A percentile compares a stretch with the other conserved stretches of the same genome.
These are phyloP conservation scores for Fraxinus excelsior DNA, from an alignment of 257 asterid species.

Conservation along the genomic window DNA sequence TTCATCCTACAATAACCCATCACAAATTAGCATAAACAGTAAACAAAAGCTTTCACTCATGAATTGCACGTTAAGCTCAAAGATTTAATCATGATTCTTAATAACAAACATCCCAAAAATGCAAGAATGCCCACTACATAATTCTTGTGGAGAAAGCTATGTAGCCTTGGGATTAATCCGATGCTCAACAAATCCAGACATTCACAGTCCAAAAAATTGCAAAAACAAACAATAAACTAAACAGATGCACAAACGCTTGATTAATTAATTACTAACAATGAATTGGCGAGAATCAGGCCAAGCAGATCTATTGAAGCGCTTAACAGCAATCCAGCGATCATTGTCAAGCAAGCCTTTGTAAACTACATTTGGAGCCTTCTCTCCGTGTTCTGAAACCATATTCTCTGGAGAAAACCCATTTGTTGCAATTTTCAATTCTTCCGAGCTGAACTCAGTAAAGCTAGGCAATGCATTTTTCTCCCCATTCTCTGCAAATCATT, in stretches of 20 bases:
- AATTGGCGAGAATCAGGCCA: slow-evolving; percentile 62
- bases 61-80: not conserved
- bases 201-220: not conserved
- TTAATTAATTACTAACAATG: slow-evolving; percentile 25
- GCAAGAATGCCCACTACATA: not conserved
- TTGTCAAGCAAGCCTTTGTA: slow-evolving; percentile 41
- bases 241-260: not conserved
- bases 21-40: not conserved
- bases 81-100: not conserved
- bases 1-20: slow-evolving; percentile 35
- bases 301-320: slow-evolving; percentile 45
- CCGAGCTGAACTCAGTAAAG: slow-evolving; percentile 41
- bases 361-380: slow-evolving; percentile 58
- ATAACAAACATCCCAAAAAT: not conserved
- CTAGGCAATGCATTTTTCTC: slow-evolving; percentile 38
- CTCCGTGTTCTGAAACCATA: slow-evolving; percentile 57
- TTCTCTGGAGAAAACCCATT: slow-evolving; percentile 44
- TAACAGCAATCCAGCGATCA: slow-evolving; percentile 45
- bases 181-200: not conserved
- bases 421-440: slow-evolving; percentile 43
- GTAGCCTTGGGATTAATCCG: not conserved
- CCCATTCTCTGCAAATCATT: slow-evolving; percentile 39
- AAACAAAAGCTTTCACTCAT: not conserved
- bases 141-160: not conserved
- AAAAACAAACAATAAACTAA: not conserved